Evolutionary conservation across 768 basidiomycete species (phyloP), one percentile per base, ranked within the genome.

Genomic region (Tulasnella sp.): DNA sequence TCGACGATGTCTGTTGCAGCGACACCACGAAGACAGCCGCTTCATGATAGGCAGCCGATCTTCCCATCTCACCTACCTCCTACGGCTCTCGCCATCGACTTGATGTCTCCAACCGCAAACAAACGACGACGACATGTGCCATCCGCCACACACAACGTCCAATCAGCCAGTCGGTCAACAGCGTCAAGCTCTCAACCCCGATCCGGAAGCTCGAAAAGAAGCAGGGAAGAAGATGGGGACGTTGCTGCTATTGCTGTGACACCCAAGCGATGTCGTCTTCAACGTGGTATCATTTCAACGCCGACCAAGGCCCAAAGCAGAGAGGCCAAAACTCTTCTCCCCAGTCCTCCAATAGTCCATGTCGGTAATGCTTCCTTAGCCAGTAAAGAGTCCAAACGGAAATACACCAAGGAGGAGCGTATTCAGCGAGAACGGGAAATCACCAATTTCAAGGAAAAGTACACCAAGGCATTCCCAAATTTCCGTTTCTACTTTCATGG

Each of bases 401-500:
- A 78, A 26, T 57, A 71, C 26, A 75, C 44, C 61, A 79, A 81
- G n/a, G 55, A 73, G 75, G 80, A 80, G 39, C 80, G 80, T 51
- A 55, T 79, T 29, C 80, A 79, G 48, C 78, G 81, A 42, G 81
- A 83, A 51, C 80, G 80, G 71, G 79, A 79, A 16, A 80, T 81
- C 61, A 82, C 86, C 5, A 92, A 93, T 81, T 99, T 95, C 86
- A 90, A 89, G 82, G 85, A 89, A 71, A 98, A 95, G 86, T 98
- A 95, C 84, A 88, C 88, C 76, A 89, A 89, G 74, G 93, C 93
- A 29, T 98, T 99, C 85, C 94, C 94, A 2, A 85, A 84, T 35
- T 95, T 92, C 87, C 89, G 87, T 23, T 97, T 99, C 84, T 92
- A 94, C 84, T 92, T 98, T 82, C 95, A 98, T 82, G 82, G 85